These are phyloP conservation scores for Xylariales sp. DNA, from an alignment of 2,329 filamentous ascomycete genomes.

Conservation along the genomic window DNA sequence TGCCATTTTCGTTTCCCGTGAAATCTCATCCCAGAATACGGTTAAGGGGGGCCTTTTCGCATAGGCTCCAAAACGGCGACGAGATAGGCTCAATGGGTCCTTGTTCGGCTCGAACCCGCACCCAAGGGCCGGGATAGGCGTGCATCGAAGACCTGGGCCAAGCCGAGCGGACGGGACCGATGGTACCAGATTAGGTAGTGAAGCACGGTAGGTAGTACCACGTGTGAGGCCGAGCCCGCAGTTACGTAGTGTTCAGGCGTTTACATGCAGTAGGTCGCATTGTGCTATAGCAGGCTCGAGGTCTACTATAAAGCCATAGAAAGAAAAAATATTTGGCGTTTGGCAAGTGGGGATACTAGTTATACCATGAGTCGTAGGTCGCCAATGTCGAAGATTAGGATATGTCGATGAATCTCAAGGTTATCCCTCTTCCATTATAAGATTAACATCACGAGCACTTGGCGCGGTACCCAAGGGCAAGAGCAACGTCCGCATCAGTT, in stretches of 20 bases:
- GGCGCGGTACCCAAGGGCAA: neutral
- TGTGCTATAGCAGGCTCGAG: too few relatives aligned
- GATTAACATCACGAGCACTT: neutral
- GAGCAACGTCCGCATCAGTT: too few relatives aligned
- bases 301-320: too few relatives aligned
- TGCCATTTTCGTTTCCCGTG: neutral
- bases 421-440: neutral
- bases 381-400: neutral
- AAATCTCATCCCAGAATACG: neutral
- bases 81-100: neutral
- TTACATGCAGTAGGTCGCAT: neutral
- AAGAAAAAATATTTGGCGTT: too few relatives aligned
- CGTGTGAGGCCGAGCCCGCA: neutral
- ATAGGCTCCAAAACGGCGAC: constrained; percentile 4
- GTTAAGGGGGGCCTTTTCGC: neutral
- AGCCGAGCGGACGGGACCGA: constrained; percentile 1
- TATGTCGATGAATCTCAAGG: neutral
- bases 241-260: neutral
- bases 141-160: neutral
- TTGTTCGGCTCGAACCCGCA: neutral
- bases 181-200: neutral
- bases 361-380: neutral
- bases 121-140: neutral
- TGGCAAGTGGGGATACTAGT: too few relatives aligned
- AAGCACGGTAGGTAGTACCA: neutral